Percentiles rank a stretch among this genome's conserved stretches.
Evolutionary conservation across 352 stramenopile genomes (phyloP).

Genomic region (Globisporangium carolinianum): DNA sequence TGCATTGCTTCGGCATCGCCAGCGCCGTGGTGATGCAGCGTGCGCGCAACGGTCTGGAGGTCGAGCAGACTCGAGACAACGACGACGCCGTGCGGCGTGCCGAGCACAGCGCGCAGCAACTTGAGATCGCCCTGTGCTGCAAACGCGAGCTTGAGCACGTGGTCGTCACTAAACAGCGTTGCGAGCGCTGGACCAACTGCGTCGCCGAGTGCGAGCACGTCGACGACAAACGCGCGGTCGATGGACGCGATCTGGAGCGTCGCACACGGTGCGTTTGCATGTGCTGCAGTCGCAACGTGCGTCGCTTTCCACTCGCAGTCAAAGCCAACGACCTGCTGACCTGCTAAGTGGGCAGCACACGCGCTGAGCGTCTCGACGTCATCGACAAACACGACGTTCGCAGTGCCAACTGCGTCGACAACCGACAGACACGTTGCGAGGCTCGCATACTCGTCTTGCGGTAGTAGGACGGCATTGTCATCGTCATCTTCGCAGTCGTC

Average conservation of each 20-base stretch:
- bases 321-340: conserved; percentile 48
- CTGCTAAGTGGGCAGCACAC: conserved; percentile 37
- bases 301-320: conserved; percentile 75
- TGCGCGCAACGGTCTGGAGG: conserved; percentile 38
- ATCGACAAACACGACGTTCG: conserved; percentile 56
- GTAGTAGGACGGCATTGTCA: conserved; percentile 10
- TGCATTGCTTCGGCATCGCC: background rate
- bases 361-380: conserved; percentile 22
- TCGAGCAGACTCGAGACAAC: conserved; percentile 51
- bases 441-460: conserved; percentile 35
- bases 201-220: conserved; percentile 41
- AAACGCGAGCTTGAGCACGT: conserved; percentile 68
- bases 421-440: conserved; percentile 45
- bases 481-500: too few species aligned
- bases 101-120: conserved; percentile 41
- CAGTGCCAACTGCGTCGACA: conserved; percentile 16
- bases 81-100: conserved; percentile 9
- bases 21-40: conserved; percentile 17
- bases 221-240: conserved; percentile 55
- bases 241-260: conserved; percentile 61
- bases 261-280: conserved; percentile 28
- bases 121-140: conserved; percentile 60
- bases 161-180: conserved; percentile 35
- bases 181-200: conserved; percentile 19
- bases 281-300: conserved; percentile 17